phyloP scores from a whole-genome alignment of 805 yeast species.

The Teunomyces barrocoloradensis region DNA sequence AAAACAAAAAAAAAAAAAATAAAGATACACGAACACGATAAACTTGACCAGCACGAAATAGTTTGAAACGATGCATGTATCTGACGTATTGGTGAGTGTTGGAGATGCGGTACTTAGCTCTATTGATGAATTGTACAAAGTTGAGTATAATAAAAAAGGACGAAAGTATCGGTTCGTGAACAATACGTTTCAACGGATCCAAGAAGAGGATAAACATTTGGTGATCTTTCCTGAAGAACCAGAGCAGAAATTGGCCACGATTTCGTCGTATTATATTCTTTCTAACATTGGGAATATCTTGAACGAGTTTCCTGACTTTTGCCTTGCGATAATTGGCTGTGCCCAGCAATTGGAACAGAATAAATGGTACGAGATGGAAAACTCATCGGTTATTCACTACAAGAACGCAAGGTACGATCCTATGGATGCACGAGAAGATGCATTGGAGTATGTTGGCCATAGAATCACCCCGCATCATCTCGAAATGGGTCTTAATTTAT shows the following conservation, averaged over 20 bases:
- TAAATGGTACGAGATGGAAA: slow-evolving; percentile 49
- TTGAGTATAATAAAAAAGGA: slow-evolving; percentile 43
- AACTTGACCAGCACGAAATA: too few relatives aligned
- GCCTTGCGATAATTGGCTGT: slow-evolving; percentile 47
- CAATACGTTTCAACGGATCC: slow-evolving; percentile 47
- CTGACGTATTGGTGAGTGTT: slow-evolving; percentile 36
- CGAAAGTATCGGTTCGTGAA: slow-evolving; percentile 48
- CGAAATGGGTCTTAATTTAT: slow-evolving; percentile 38
- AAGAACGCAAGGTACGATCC: slow-evolving; percentile 35
- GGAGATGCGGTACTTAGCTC: slow-evolving; percentile 36
- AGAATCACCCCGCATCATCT: slow-evolving; percentile 34
- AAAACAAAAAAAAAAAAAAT: not conserved
- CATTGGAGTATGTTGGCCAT: slow-evolving; percentile 29
- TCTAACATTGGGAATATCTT: slow-evolving; percentile 37
- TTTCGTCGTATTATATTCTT: slow-evolving; percentile 46
- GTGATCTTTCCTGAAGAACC: slow-evolving; percentile 34
- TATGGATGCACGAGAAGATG: slow-evolving; percentile 23
- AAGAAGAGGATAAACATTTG: slow-evolving; percentile 49
- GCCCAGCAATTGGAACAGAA: slow-evolving; percentile 49
- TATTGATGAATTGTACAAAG: slow-evolving; percentile 30
- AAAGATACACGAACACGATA: not conserved
- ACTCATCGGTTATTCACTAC: slow-evolving; percentile 38
- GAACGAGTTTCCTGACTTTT: slow-evolving; percentile 36
- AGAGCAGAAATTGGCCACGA: slow-evolving; percentile 32
- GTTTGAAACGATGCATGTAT: slow-evolving; percentile 5